phyloP scores from a whole-genome alignment of 805 yeast species.

The Wickerhamomyces ciferrii region DNA sequence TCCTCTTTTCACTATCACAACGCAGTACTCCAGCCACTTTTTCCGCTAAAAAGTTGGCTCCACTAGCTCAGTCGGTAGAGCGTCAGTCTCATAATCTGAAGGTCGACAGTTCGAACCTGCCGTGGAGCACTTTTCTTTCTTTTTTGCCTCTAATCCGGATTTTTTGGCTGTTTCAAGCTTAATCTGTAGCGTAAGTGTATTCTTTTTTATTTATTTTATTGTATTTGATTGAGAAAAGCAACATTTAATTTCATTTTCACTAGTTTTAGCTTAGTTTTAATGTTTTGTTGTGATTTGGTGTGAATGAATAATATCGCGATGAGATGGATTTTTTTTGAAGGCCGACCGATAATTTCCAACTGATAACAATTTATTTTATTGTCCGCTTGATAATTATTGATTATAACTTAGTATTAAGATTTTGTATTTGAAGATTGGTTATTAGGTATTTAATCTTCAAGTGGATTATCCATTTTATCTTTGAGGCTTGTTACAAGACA shows the following conservation, averaged over 20 bases:
- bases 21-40: background rate
- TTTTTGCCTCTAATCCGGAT: background rate
- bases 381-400: too few relatives aligned
- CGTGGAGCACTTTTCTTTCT: conserved; percentile 35
- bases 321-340: background rate
- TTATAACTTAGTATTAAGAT: background rate
- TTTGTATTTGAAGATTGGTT: too few relatives aligned
- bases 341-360: too few relatives aligned
- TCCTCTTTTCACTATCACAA: background rate
- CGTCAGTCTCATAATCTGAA: conserved; percentile 55
- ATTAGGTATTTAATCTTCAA: too few relatives aligned
- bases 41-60: conserved; percentile 23
- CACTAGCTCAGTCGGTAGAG: conserved; percentile 54
- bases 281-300: too few relatives aligned
- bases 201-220: background rate
- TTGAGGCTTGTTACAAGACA: too few relatives aligned
- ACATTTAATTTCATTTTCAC: too few relatives aligned
- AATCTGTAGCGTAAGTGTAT: background rate
- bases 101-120: conserved; percentile 54
- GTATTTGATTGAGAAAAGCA: background rate
- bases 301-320: background rate
- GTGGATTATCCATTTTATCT: too few relatives aligned
- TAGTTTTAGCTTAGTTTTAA: too few relatives aligned
- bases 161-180: background rate
- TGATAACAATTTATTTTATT: background rate